Evolutionary conservation across 768 basidiomycete species (phyloP).

Genomic region (Baorangia bicolor): DNA sequence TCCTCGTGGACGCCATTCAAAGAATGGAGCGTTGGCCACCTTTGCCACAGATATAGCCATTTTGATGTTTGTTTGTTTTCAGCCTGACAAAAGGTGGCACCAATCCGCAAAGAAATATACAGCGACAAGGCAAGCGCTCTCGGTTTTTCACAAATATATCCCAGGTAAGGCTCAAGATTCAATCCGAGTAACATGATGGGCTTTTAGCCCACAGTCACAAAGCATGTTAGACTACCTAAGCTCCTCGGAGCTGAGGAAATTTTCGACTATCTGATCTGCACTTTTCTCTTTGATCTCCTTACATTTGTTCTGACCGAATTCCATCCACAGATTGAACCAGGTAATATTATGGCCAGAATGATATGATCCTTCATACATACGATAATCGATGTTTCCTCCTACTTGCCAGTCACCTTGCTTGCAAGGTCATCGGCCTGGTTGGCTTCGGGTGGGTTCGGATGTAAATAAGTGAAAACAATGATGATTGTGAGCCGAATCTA

Average conservation of each 20-base stretch:
- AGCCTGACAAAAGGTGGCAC: neutral
- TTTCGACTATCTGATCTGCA: neutral
- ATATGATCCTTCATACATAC: neutral
- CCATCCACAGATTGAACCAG: neutral
- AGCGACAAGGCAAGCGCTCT: neutral
- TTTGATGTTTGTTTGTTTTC: neutral
- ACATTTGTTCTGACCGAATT: neutral
- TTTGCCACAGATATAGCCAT: neutral
- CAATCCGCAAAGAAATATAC: neutral
- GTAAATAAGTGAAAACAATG: too few relatives aligned
- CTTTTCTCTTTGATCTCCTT: neutral
- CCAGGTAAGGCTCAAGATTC: neutral
- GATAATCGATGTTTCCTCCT: neutral
- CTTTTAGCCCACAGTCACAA: constrained; percentile 25
- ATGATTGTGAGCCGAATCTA: too few relatives aligned
- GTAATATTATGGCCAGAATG: neutral
- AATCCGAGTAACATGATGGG: constrained; percentile 9
- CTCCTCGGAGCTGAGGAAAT: constrained; percentile 27
- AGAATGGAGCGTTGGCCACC: neutral
- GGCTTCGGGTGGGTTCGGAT: too few relatives aligned
- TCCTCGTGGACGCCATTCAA: constrained; percentile 26
- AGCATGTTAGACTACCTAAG: constrained; percentile 35
- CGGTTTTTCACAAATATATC: neutral
- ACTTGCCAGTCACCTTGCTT: too few relatives aligned
- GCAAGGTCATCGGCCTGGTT: too few relatives aligned